Conservation (phyloP, 805 yeast genomes). For the Lipomyces kockii region DNA sequence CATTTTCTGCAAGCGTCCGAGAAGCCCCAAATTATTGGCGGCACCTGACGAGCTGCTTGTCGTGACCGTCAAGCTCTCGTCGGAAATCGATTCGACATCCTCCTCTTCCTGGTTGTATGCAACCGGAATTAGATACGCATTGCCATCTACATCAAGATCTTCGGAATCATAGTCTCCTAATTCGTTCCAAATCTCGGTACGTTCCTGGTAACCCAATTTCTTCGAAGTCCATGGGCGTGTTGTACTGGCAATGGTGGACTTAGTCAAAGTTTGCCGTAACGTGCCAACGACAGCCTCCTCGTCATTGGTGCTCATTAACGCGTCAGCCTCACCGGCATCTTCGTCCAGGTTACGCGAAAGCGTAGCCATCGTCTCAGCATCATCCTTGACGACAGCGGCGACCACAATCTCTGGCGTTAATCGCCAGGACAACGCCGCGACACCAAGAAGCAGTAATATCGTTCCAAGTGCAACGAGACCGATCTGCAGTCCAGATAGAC, state of each 20-base stretch:
- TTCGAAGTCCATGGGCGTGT: conserved; percentile 32
- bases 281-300: conserved; percentile 20
- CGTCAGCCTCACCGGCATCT: conserved; percentile 30
- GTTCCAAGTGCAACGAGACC: conserved; percentile 57
- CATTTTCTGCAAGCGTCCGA: conserved; percentile 25
- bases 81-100: conserved; percentile 31
- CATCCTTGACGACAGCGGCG: conserved; percentile 18
- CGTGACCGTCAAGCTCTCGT: conserved; percentile 31
- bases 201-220: conserved; percentile 30
- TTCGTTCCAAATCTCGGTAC: conserved; percentile 35
- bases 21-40: conserved; percentile 1
- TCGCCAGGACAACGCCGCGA: conserved; percentile 65
- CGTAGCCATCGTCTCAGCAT: conserved; percentile 19
- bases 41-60: conserved; percentile 14
- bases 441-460: conserved; percentile 57
- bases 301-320: conserved; percentile 16
- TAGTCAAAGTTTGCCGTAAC: conserved; percentile 6
- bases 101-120: conserved; percentile 20
- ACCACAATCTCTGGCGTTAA: conserved; percentile 34
- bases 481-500: conserved; percentile 46
- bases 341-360: conserved; percentile 6
- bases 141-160: conserved; percentile 20
- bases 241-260: conserved; percentile 6
- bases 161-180: conserved; percentile 33
- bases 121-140: conserved; percentile 27